These are phyloP conservation scores for Amylostereum areolatum DNA, from an alignment of 1,284 basidiomycete genomes.

Conservation along the genomic window DNA sequence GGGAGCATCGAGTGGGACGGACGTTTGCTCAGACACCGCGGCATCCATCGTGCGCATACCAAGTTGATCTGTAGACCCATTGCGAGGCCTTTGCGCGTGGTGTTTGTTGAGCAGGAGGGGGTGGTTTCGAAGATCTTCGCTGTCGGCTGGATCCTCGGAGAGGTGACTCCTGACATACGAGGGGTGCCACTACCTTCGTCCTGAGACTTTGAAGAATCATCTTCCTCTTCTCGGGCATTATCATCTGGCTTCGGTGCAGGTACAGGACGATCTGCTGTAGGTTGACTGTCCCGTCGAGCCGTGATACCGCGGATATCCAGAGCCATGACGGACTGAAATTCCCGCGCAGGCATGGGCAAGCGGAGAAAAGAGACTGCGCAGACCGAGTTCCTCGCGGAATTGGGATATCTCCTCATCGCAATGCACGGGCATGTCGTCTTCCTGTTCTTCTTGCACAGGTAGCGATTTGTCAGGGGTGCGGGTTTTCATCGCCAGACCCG, in stretches of 20 bases:
- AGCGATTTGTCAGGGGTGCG: slow-evolving; percentile 1
- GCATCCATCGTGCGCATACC: slow-evolving; percentile 54
- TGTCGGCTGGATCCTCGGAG: slow-evolving; percentile 29
- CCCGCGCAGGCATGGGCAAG: too few relatives aligned
- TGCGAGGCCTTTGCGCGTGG: slow-evolving; percentile 29
- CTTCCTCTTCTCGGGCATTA: too few relatives aligned
- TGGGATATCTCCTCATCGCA: too few relatives aligned
- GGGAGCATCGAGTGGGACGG: slow-evolving; percentile 16
- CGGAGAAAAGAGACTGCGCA: too few relatives aligned
- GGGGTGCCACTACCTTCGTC: slow-evolving; percentile 53
- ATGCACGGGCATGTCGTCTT: background rate
- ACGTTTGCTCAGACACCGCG: slow-evolving; percentile 40
- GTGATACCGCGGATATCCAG: too few relatives aligned
- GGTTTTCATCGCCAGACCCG: background rate
- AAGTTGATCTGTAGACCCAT: slow-evolving; percentile 53
- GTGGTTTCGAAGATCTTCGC: too few relatives aligned
- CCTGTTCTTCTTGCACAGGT: background rate
- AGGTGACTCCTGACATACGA: slow-evolving; percentile 52
- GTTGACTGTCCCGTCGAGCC: too few relatives aligned
- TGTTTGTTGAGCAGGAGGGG: too few relatives aligned
- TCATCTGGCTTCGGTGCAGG: too few relatives aligned
- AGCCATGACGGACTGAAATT: too few relatives aligned
- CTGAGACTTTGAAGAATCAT: slow-evolving; percentile 19
- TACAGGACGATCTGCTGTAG: too few relatives aligned
- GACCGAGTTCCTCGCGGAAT: too few relatives aligned